Evolutionary conservation across 805 yeast species (phyloP), one percentile per base, ranked within the genome.

Genomic region (Millerago galiae): DNA sequence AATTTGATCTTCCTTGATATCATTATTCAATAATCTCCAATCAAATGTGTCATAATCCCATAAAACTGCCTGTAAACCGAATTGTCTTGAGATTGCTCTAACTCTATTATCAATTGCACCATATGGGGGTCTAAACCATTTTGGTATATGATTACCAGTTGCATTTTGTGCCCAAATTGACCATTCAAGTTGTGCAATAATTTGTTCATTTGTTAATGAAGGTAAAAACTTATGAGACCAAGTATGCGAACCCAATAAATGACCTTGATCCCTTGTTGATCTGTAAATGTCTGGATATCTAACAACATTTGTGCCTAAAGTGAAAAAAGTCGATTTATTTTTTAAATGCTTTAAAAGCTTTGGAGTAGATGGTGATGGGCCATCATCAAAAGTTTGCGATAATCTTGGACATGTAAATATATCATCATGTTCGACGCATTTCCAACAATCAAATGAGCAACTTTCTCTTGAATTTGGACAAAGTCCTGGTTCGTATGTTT

Each of bases 131-230:
- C 99, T 74, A 61, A 85, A 91, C 85, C 91, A 91, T 55, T 82
- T 83, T 7, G 99, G 99, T 9, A 85, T 59, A 54, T 89, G 90
- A 24, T 80, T 70, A 0, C 87, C 85, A 0, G 97, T 89, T 1
- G 96, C 96, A 65, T 91, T 90, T 89, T 90, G 86, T 5, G 97
- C 96, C 97, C 97, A 91, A 27, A 88, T 79, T 2, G 95, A 81
- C 99, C 99, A 91, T 61, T 90, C 82, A 31, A 91, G 65, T 59
- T 91, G 95, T 0, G 97, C 95, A 43, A 84, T 79, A 15, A 91
- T 78, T 47, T 86, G 76, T 62, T 88, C 91, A 58, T 89, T 89
- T 18, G 79, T 62, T 43, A 90, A 68, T 1, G 79, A 62, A 2
- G 97, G 96, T 46, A 91, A 71, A 53, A 82, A 86, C 44, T 80